A percentile compares a stretch with the other conserved stretches of the same genome.
phyloP scores from a whole-genome alignment of 2,329 filamentous ascomycete genomes.

The Phaeosphaeriaceae sp. region DNA sequence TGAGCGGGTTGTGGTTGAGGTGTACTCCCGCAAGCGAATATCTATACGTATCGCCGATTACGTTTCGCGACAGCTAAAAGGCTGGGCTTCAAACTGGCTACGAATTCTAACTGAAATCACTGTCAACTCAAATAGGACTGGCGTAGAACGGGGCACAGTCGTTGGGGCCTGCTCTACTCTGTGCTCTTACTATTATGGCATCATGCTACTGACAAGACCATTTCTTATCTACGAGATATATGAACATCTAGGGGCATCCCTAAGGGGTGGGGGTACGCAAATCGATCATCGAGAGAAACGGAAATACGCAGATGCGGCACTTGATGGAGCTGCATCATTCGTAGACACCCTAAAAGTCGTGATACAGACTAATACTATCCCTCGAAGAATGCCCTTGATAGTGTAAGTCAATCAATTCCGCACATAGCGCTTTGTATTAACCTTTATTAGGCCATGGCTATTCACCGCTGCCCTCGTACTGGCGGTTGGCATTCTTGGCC shows the following conservation, averaged over 20 bases:
- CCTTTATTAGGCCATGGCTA: slow-evolving; percentile 31
- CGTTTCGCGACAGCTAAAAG: slow-evolving; percentile 51
- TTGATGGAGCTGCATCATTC: slow-evolving; percentile 36
- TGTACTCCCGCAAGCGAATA: slow-evolving; percentile 53
- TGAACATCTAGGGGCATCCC: slow-evolving; percentile 39
- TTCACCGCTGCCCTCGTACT: slow-evolving; percentile 40
- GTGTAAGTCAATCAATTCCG: slow-evolving; percentile 22
- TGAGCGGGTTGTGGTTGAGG: slow-evolving; percentile 55
- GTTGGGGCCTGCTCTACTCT: slow-evolving; percentile 58
- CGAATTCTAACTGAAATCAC: slow-evolving; percentile 34
- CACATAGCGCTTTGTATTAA: background rate
- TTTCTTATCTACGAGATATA: slow-evolving; percentile 60
- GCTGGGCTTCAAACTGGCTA: slow-evolving; percentile 49
- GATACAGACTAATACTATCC: slow-evolving; percentile 26
- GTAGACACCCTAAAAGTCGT: slow-evolving; percentile 34
- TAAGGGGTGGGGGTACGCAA: slow-evolving; percentile 36
- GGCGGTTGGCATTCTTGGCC: slow-evolving; percentile 33
- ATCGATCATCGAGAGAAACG: slow-evolving; percentile 33
- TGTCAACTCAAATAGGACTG: slow-evolving; percentile 27
- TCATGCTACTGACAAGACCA: slow-evolving; percentile 60
- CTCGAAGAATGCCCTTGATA: slow-evolving; percentile 39
- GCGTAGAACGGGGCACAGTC: slow-evolving; percentile 21
- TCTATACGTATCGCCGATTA: slow-evolving; percentile 50
- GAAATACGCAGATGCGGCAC: slow-evolving; percentile 39
- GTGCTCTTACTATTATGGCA: slow-evolving; percentile 61